Percentiles rank a stretch among this genome's conserved stretches.
Conservation (phyloP, 148 eudicot species). For the Drosera capensis region DNA sequence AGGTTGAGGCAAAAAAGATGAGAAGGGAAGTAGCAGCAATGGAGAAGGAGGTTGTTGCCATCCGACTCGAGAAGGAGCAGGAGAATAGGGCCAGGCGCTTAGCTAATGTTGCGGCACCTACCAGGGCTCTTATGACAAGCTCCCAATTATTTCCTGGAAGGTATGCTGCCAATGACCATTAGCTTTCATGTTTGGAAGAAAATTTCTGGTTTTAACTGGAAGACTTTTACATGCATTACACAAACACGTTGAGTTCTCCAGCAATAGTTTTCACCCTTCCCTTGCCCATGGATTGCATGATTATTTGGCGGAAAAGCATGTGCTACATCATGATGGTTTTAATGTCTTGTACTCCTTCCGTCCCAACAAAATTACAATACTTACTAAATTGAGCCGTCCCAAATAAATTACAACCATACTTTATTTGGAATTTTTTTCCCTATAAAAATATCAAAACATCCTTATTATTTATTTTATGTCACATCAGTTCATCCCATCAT, state of each 20-base stretch:
- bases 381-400: too few relatives aligned
- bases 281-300: neutral
- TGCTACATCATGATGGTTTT: too few relatives aligned
- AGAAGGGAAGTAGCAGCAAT: slow-evolving; percentile 98
- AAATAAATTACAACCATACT: too few relatives aligned
- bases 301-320: neutral
- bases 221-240: neutral
- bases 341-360: too few relatives aligned
- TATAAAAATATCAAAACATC: too few relatives aligned
- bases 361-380: too few relatives aligned
- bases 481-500: too few relatives aligned
- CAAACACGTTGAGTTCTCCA: neutral
- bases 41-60: slow-evolving; percentile 98
- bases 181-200: neutral
- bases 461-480: too few relatives aligned
- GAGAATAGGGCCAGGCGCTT: slow-evolving; percentile 68
- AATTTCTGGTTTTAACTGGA: neutral
- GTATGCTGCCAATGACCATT: slow-evolving; percentile 20
- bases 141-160: slow-evolving; percentile 78
- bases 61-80: slow-evolving; percentile 90
- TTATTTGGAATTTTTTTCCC: too few relatives aligned
- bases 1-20: slow-evolving; percentile 99
- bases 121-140: slow-evolving; percentile 56
- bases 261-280: neutral
- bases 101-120: slow-evolving; percentile 22